Base-by-base conservation (phyloP, 2,329 filamentous ascomycete genomes). In the Diaporthe vexans region DNA sequence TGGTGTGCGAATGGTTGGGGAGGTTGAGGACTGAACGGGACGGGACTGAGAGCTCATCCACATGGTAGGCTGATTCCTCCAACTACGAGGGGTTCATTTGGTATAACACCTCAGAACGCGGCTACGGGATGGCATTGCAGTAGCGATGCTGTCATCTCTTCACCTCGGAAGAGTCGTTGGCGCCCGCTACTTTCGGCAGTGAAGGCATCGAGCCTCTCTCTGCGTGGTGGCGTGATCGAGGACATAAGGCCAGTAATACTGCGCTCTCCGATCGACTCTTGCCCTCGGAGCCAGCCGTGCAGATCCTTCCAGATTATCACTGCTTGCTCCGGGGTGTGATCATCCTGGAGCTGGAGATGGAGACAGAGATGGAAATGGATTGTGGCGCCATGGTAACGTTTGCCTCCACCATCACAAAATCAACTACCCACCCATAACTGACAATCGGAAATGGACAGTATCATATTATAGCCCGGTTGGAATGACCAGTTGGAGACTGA, bases 1-100 rank as follows among this genome's bases (percentile, higher is more conserved):
- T 17, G 81, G 83, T 21, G 80, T 84, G 21, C 81, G 82, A 13
- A 81, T 81, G n/a, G 81, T 84, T 1, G 80, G 81, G 1, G 81
- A 81, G 54, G 48, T 68, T 35, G 63, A 68, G 33, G 82, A 81
- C 63, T 84, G 80, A 81, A 43, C 59, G 26, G 1, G 56, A 9
- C 13, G 9, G 2, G 8, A 24, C 17, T 29, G 26, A 43, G 70
- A 52, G 11, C 33, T 56, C 48, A 24, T 24, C 6, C 29, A 9
- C 9, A 54, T 46, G 63, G 48, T 2, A 54, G 21, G 40, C 26
- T 21, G 15, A 29, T 2, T 40, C 33, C 48, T 10, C 3, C 13
- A 0, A 8, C 9, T 15, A 17, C 21, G 4, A n/a, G 21, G 33
- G 17, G 21, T 26, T 13, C n/a, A n/a, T n/a, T n/a, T n/a, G n/a